Conservation (phyloP, 176 grass and related monocot genomes). For the Dendrocalamus sinicus region DNA sequence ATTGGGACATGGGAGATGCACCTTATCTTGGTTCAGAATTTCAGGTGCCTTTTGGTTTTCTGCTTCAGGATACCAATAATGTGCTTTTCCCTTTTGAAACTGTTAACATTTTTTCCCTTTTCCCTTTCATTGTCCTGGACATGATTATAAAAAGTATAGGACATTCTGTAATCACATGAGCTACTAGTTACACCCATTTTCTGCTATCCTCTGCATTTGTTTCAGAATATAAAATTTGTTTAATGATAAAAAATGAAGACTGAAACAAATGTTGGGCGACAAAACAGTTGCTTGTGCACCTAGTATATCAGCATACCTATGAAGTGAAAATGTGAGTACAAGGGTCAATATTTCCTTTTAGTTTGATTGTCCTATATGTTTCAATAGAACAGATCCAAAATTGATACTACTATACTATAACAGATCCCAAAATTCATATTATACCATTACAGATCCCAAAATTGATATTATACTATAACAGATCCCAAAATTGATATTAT, state of each 20-base stretch:
- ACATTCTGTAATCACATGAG: constrained; percentile 10
- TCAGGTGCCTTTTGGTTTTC: neutral
- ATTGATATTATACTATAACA: neutral
- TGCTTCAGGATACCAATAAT: neutral
- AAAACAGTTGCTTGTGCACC: neutral
- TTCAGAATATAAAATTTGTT: neutral
- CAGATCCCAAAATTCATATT: neutral
- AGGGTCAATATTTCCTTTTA: neutral
- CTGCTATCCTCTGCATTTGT: constrained; percentile 9
- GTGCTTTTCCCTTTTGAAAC: neutral
- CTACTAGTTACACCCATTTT: neutral
- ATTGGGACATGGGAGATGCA: neutral
- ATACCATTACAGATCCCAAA: neutral
- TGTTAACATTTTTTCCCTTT: neutral
- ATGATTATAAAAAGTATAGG: neutral
- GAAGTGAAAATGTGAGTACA: neutral
- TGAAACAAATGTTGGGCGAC: constrained; percentile 1
- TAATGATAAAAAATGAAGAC: neutral
- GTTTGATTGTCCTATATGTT: neutral
- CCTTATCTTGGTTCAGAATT: neutral
- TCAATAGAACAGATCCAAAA: neutral
- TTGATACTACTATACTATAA: neutral
- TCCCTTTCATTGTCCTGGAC: neutral
- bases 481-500: neutral
- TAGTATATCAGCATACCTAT: neutral